phyloP scores from a whole-genome alignment of 208 protist genomes.

The Trypanosoma congolense region DNA sequence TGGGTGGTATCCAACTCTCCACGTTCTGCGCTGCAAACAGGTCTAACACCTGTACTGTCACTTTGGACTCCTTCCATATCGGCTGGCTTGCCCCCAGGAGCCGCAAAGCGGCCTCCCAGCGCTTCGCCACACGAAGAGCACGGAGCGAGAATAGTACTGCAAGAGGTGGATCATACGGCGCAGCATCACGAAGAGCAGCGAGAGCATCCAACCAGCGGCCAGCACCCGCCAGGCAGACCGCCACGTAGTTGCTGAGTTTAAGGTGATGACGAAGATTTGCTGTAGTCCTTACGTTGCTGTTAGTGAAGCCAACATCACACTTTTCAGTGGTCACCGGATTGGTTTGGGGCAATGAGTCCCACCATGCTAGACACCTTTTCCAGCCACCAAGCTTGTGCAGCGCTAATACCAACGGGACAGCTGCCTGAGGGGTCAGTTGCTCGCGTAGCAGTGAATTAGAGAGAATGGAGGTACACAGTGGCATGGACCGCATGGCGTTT shows the following conservation, averaged over 20 bases:
- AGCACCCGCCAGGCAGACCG: constrained; percentile 31
- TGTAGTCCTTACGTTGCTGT: not conserved
- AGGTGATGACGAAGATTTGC: constrained; percentile 30
- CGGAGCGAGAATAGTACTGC: constrained; percentile 46
- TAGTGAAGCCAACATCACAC: too few species aligned
- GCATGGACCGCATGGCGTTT: constrained; percentile 22
- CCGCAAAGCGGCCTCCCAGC: constrained; percentile 19
- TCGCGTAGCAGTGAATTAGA: constrained; percentile 2
- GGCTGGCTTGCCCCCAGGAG: constrained; percentile 1
- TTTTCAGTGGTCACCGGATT: not conserved
- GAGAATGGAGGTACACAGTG: constrained; percentile 13
- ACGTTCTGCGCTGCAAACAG: constrained; percentile 23
- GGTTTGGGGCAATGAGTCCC: constrained; percentile 7
- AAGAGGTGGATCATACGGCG: constrained; percentile 20
- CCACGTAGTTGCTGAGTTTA: constrained; percentile 61
- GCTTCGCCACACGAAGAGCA: constrained; percentile 25
- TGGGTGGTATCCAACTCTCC: constrained; percentile 25
- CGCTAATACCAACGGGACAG: constrained; percentile 19
- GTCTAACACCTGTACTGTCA: constrained; percentile 15
- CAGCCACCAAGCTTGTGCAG: constrained; percentile 17
- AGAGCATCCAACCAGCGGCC: constrained; percentile 22
- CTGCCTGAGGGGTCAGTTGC: constrained; percentile 5
- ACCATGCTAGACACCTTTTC: constrained; percentile 21
- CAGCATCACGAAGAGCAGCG: constrained; percentile 22
- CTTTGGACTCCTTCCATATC: constrained; percentile 10